Percentiles rank a stretch among this genome's conserved stretches.
Conservation (phyloP, 1,284 basidiomycete species). For the Rhodotorula sp. region DNA sequence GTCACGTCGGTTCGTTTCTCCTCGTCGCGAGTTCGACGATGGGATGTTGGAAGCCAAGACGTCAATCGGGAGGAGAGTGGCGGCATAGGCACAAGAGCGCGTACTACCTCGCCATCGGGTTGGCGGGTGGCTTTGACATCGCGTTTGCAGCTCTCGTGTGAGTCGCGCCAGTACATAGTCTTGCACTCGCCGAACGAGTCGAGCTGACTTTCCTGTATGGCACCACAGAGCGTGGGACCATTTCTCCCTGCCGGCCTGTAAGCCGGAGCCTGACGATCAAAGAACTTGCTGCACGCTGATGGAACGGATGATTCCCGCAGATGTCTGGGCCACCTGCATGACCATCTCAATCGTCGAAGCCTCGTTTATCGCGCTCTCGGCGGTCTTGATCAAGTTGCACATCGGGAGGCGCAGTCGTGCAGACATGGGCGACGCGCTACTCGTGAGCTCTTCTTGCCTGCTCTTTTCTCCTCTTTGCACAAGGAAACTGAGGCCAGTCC, state of each 20-base stretch:
- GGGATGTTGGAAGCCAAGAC: not conserved
- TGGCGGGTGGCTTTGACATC: not conserved
- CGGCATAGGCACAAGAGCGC: not conserved
- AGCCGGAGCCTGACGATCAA: not conserved
- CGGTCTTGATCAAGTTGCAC: constrained; percentile 2
- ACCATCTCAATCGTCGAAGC: constrained; percentile 10
- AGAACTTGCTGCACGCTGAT: no score
- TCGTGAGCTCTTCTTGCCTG: not conserved
- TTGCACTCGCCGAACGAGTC: not conserved
- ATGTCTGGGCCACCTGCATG: not conserved
- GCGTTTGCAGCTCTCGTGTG: not conserved
- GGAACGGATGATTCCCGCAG: not conserved
- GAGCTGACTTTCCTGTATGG: not conserved
- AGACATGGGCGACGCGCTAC: not conserved
- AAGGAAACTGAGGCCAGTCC: not conserved
- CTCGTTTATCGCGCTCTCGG: not conserved
- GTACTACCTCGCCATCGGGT: not conserved
- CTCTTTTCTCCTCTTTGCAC: not conserved
- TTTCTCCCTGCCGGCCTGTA: not conserved
- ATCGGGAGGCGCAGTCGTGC: not conserved
- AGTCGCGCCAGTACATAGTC: not conserved
- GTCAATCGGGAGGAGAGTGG: not conserved
- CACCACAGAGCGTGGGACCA: not conserved
- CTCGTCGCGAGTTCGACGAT: not conserved
- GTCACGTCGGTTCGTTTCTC: not conserved